phyloP scores from a whole-genome alignment of 495 filamentous ascomycete genomes.

The Hypoxylon perforatum region DNA sequence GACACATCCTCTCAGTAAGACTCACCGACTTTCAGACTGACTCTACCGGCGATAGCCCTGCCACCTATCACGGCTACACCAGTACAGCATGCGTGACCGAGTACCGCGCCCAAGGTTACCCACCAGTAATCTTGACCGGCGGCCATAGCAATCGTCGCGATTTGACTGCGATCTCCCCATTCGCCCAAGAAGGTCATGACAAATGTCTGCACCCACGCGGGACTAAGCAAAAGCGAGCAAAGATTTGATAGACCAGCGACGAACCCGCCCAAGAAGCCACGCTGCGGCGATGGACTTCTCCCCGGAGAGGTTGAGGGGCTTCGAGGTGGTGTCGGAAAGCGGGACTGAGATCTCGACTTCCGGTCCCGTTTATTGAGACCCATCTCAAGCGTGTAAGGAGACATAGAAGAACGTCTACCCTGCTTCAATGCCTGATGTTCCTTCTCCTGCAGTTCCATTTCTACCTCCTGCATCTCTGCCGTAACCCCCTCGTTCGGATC shows the following conservation, averaged over 20 bases:
- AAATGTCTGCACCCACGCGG: constrained; percentile 99
- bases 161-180: constrained; percentile 98
- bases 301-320: constrained; percentile 69
- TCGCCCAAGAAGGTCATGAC: constrained; percentile 98
- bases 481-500: constrained; percentile 85
- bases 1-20: constrained; percentile 39
- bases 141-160: constrained; percentile 98
- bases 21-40: constrained; percentile 97
- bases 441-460: constrained; percentile 94
- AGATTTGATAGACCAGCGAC: constrained; percentile 82
- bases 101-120: constrained; percentile 90
- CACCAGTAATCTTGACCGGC: constrained; percentile 99
- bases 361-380: constrained; percentile 63
- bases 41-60: constrained; percentile 88
- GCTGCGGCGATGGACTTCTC: constrained; percentile 56
- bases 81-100: constrained; percentile 90
- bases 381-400: constrained; percentile 74
- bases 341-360: constrained; percentile 68
- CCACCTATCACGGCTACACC: constrained; percentile 94
- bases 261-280: constrained; percentile 53
- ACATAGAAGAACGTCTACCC: constrained; percentile 65
- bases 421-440: constrained; percentile 73
- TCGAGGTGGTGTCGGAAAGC: constrained; percentile 68
- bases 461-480: constrained; percentile 97
- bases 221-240: constrained; percentile 85